A percentile compares a stretch with the other conserved stretches of the same genome.
These are phyloP conservation scores for Tolypocladium sp. DNA, from an alignment of 2,329 filamentous ascomycete species.

Conservation along the genomic window DNA sequence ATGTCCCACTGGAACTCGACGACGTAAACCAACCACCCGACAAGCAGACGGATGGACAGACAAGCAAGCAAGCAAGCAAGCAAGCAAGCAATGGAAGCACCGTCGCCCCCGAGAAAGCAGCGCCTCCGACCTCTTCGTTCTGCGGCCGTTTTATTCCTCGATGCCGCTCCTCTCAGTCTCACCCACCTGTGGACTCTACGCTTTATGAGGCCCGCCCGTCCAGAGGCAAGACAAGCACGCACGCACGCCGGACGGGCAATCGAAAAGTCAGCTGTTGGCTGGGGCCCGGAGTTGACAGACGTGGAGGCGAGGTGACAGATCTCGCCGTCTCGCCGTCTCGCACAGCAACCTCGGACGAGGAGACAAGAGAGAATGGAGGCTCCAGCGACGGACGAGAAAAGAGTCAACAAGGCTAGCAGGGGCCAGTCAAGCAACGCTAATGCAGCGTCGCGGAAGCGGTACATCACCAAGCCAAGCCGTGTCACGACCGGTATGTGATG, in stretches of 20 bases:
- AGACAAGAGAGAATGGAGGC: background rate
- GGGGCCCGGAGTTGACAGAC: background rate
- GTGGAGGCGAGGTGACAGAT: background rate
- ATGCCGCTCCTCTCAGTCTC: background rate
- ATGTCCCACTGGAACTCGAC: background rate
- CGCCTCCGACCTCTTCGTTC: background rate
- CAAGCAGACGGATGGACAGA: background rate
- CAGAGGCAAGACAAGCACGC: background rate
- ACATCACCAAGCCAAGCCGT: background rate
- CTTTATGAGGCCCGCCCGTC: background rate
- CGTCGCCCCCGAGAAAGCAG: background rate
- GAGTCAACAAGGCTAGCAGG: conserved; percentile 11
- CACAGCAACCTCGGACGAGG: background rate
- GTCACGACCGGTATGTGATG: background rate
- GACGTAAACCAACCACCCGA: background rate
- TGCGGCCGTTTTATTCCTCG: background rate
- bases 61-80: too few relatives aligned
- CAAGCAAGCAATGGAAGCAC: too few relatives aligned
- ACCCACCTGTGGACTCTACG: background rate
- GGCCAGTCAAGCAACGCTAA: background rate
- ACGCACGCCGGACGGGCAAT: background rate
- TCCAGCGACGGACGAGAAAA: conserved; percentile 6
- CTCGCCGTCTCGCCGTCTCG: background rate
- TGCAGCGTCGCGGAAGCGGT: background rate
- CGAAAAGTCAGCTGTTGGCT: background rate